These are phyloP conservation scores for Zygnema cylindricum DNA, from an alignment of 139 green algal genomes.

Conservation along the genomic window DNA sequence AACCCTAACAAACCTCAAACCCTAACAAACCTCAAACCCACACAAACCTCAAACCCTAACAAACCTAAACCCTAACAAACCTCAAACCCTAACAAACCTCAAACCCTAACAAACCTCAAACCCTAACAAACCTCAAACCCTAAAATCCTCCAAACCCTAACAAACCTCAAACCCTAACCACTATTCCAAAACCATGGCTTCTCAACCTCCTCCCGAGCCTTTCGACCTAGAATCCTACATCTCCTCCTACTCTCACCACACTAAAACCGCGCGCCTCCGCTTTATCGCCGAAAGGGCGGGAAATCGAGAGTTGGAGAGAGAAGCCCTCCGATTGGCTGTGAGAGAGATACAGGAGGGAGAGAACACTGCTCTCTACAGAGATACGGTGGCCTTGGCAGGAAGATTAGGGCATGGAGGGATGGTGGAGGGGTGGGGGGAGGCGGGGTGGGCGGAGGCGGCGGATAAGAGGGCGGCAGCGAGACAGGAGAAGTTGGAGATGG, in stretches of 20 bases:
- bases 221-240: conserved; percentile 55
- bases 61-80: no score
- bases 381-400: conserved; percentile 28
- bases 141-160: no score
- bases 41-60: no score
- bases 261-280: conserved; percentile 49
- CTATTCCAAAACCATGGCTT: no score
- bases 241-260: conserved; percentile 50
- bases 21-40: no score
- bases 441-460: conserved; percentile 41
- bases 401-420: conserved; percentile 8
- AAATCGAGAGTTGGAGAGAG: conserved; percentile 2
- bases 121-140: no score
- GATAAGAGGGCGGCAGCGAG: conserved; percentile 32
- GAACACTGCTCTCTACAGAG: conserved; percentile 56
- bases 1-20: no score
- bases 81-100: no score
- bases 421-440: conserved; percentile 34
- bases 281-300: conserved; percentile 53
- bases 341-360: conserved; percentile 53
- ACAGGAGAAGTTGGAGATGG: conserved; percentile 56
- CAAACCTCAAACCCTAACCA: no score
- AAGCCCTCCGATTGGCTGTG: conserved; percentile 55
- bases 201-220: not conserved
- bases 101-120: no score